Evolutionary conservation across 495 filamentous ascomycete species (phyloP).

Genomic region (Trichoderma orchidacearum): DNA sequence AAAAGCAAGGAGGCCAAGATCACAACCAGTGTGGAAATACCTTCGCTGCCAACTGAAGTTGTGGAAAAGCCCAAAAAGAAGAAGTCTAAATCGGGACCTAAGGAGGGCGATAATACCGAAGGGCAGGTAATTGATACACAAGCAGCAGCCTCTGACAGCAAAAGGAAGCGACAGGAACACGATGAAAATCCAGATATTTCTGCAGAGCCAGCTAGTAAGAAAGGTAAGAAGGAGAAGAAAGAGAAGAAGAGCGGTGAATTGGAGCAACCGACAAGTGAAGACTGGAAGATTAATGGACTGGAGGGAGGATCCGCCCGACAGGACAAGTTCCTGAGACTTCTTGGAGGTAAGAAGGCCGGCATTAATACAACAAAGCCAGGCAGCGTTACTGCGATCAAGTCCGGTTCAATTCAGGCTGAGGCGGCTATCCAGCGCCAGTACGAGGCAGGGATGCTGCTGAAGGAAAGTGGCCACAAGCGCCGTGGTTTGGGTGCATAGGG

Average conservation of each 20-base stretch:
- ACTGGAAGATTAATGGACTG: slow-evolving; percentile 40
- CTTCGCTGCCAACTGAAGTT: background rate
- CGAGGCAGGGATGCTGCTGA: slow-evolving; percentile 39
- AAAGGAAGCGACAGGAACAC: slow-evolving; percentile 3
- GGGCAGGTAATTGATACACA: too few species aligned
- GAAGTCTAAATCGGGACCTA: background rate
- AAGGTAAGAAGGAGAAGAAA: slow-evolving; percentile 5
- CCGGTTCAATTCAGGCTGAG: slow-evolving; percentile 28
- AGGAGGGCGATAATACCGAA: background rate
- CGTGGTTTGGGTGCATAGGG: slow-evolving; percentile 39
- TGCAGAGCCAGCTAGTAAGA: slow-evolving; percentile 3
- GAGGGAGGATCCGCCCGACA: slow-evolving; percentile 35
- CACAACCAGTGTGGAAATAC: background rate
- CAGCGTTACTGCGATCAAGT: slow-evolving; percentile 5
- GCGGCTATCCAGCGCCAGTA: slow-evolving; percentile 46
- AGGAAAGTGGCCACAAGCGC: slow-evolving; percentile 33
- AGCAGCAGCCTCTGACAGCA: too few species aligned
- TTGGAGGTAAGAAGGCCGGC: slow-evolving; percentile 33
- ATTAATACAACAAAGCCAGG: slow-evolving; percentile 4
- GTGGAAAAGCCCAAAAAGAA: slow-evolving; percentile 3
- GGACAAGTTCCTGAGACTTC: slow-evolving; percentile 41
- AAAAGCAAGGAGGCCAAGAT: background rate
- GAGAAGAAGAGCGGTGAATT: slow-evolving; percentile 6
- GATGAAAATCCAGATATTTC: slow-evolving; percentile 1
- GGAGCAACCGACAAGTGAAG: slow-evolving; percentile 12